Conservation (phyloP, 805 yeast genomes). For the Ogataea nitratoaversa region DNA sequence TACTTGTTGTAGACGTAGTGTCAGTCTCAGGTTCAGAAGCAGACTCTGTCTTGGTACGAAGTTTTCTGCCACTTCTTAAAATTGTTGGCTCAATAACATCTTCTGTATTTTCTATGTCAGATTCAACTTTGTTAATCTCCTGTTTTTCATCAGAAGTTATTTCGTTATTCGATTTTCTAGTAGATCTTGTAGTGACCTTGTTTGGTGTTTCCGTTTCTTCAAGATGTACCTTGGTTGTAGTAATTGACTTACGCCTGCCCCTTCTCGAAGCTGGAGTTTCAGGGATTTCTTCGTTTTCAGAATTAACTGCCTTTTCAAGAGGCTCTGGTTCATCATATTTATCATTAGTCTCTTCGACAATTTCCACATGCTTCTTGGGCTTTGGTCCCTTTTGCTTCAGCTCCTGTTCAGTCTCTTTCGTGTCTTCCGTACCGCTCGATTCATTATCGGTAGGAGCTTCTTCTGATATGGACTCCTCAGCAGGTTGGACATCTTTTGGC, state of each 20-base stretch:
- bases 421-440: not conserved
- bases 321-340: not conserved
- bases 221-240: not conserved
- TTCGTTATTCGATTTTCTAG: not conserved
- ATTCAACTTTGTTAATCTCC: not conserved
- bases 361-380: constrained; percentile 1
- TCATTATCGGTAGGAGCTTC: no score
- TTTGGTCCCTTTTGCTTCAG: constrained; percentile 1
- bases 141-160: not conserved
- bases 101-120: constrained; percentile 1
- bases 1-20: constrained; percentile 6
- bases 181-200: not conserved
- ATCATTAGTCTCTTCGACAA: not conserved
- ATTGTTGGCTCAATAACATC: constrained; percentile 1
- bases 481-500: not conserved
- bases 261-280: not conserved
- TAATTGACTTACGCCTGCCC: not conserved
- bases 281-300: not conserved
- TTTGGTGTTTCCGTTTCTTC: constrained; percentile 3
- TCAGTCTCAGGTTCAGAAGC: constrained; percentile 4
- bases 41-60: constrained; percentile 1
- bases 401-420: not conserved
- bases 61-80: constrained; percentile 7
- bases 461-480: not conserved
- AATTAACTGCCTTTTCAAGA: not conserved